Evolutionary conservation across 495 filamentous ascomycete genomes (phyloP), one percentile per base, ranked within the genome.

Genomic region (Xylaria sp.): DNA sequence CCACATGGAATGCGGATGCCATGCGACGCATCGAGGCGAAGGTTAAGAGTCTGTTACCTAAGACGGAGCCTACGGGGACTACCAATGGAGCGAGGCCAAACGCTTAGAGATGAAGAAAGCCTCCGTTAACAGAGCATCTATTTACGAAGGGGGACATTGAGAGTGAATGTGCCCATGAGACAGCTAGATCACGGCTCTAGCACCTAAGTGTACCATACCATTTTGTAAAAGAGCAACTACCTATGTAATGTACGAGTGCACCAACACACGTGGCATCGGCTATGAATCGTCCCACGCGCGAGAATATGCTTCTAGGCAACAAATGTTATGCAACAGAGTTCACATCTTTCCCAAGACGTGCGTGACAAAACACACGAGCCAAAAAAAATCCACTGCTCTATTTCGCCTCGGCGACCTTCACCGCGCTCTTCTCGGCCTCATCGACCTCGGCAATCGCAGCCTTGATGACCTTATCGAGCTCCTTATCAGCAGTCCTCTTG

Each of bases 381-480:
- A 17, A 40, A 19, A 40, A 19, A 44, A n/a, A 57, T 4, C 24
- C 2, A 31, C 21, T 35, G 37, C 35, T 61, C 62, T 67, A 73
- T 71, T 71, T 77, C 15, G 72, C 29, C 67, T 76, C 71, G 2
- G 76, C 70, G 17, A 31, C 33, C 81, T 89, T 90, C 78, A 87
- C 86, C 14, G 87, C 86, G 35, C 83, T 83, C 72, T 95, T 93
- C 77, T 93, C 91, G 41, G 88, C 80, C 69, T 85, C 86, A 80
- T 90, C 91, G 19, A 94, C 88, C 70, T 89, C 90, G 70, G 83
- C 87, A 74, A 89, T 85, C 62, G 87, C 86, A 76, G 90, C 90
- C 70, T 94, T 91, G 46, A 92, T 88, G 68, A 92, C 73, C 82
- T 93, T 93, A 75, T 94, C 91, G 87, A 94, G 87, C 82, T 88